Conservation (phyloP, 352 stramenopile species). For the Phytophthora podocarpi region DNA sequence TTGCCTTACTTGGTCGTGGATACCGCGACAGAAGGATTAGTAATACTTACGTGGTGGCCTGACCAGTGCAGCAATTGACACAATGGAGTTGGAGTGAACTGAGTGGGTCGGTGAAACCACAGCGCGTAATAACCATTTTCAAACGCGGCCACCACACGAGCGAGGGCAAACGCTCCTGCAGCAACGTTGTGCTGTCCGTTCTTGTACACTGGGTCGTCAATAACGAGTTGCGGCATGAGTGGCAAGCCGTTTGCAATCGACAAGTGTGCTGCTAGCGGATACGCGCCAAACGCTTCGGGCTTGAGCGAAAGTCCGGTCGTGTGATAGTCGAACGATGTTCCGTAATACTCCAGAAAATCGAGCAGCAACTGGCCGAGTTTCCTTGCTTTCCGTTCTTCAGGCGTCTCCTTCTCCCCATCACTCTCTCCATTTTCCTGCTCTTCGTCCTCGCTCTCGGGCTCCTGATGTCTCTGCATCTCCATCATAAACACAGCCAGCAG, state of each 20-base stretch:
- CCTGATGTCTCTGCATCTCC: conserved; percentile 65
- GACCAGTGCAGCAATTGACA: conserved; percentile 84
- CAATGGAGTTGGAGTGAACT: conserved; percentile 81
- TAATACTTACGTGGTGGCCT: conserved; percentile 45
- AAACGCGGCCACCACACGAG: conserved; percentile 77
- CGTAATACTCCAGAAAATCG: conserved; percentile 91
- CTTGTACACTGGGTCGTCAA: conserved; percentile 82
- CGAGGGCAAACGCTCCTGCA: conserved; percentile 76
- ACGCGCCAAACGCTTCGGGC: conserved; percentile 77
- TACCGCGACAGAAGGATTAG: conserved; percentile 2
- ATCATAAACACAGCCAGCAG: conserved; percentile 87
- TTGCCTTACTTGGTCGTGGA: conserved; percentile 15
- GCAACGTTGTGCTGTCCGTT: conserved; percentile 83
- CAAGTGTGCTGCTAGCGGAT: conserved; percentile 60
- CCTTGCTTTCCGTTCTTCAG: conserved; percentile 27
- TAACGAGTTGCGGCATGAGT: conserved; percentile 80
- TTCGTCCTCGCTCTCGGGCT: conserved; percentile 27
- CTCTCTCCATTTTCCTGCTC: neutral
- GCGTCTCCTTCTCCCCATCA: conserved; percentile 2
- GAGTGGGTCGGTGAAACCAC: conserved; percentile 72
- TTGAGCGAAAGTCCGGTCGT: conserved; percentile 85
- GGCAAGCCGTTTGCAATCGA: conserved; percentile 44
- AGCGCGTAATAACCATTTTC: conserved; percentile 85
- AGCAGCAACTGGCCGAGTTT: conserved; percentile 73
- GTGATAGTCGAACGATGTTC: conserved; percentile 80